Percentiles rank a stretch among this genome's conserved stretches.
These are phyloP conservation scores for Psilocybe azurescens DNA, from an alignment of 768 basidiomycete species.

Conservation along the genomic window DNA sequence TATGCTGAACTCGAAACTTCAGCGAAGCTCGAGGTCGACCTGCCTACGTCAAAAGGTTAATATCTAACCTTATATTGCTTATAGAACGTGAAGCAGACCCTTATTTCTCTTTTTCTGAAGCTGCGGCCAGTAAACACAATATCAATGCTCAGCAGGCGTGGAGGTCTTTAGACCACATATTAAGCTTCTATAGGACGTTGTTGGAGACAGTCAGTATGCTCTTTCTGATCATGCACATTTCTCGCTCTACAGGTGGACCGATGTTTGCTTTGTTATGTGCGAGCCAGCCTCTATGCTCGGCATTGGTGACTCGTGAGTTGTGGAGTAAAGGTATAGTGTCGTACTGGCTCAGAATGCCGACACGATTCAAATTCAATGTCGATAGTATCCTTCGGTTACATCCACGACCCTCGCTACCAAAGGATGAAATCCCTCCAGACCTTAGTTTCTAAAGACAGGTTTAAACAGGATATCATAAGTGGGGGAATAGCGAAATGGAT, in stretches of 20 bases:
- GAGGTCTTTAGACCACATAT: slow-evolving; percentile 29
- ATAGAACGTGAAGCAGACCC: not conserved
- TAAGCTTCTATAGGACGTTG: slow-evolving; percentile 24
- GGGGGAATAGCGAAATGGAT: slow-evolving; percentile 39
- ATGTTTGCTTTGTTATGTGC: slow-evolving; percentile 41
- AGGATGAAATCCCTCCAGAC: slow-evolving; percentile 36
- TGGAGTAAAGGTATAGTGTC: slow-evolving; percentile 33
- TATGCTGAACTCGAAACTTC: not conserved
- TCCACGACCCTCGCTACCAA: slow-evolving; percentile 32
- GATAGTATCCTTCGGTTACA: slow-evolving; percentile 34
- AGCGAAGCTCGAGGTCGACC: slow-evolving; percentile 8
- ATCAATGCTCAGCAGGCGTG: slow-evolving; percentile 28
- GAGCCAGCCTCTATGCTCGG: slow-evolving; percentile 31
- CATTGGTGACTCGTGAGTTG: slow-evolving; percentile 22
- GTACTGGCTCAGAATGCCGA: too few relatives aligned
- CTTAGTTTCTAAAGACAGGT: slow-evolving; percentile 28
- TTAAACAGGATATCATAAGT: slow-evolving; percentile 44
- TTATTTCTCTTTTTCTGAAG: slow-evolving; percentile 12
- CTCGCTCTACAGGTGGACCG: slow-evolving; percentile 36
- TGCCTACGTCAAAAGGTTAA: slow-evolving; percentile 10
- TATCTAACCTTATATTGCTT: too few relatives aligned
- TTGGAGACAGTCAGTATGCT: slow-evolving; percentile 33
- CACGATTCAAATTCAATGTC: not conserved
- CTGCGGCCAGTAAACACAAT: slow-evolving; percentile 21
- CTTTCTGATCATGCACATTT: slow-evolving; percentile 33